phyloP scores from a whole-genome alignment of 2,329 filamentous ascomycete species.

The Tolypocladium inflatum region DNA sequence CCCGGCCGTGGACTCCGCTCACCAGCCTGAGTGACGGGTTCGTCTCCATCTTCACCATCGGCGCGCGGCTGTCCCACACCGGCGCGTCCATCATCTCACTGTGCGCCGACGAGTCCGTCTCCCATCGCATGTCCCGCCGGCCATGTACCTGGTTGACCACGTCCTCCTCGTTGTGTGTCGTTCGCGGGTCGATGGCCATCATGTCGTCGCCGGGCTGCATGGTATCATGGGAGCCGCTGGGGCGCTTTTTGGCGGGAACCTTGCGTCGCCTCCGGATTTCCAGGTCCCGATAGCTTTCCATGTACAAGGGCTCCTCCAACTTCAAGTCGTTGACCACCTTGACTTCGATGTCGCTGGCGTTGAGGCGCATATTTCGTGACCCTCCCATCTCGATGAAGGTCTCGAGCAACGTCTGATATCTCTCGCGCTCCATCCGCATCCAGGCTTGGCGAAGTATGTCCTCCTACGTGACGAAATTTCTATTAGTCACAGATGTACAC shows the following conservation, averaged over 20 bases:
- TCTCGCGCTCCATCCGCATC: slow-evolving; percentile 28
- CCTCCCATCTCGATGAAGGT: slow-evolving; percentile 41
- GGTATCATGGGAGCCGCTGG: slow-evolving; percentile 17
- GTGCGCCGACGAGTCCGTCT: slow-evolving; percentile 13
- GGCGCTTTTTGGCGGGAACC: slow-evolving; percentile 19
- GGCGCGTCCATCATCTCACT: slow-evolving; percentile 18
- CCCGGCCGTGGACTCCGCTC: background rate
- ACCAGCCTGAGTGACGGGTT: background rate
- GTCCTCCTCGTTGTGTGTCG: slow-evolving; percentile 20
- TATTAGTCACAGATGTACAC: background rate
- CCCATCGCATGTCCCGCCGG: slow-evolving; percentile 13
- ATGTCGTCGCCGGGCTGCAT: slow-evolving; percentile 30
- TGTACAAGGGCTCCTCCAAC: slow-evolving; percentile 27
- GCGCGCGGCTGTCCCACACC: slow-evolving; percentile 17
- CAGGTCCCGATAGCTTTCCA: slow-evolving; percentile 27
- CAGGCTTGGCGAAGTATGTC: slow-evolving; percentile 31
- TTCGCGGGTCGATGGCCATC: slow-evolving; percentile 22
- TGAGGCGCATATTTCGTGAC: slow-evolving; percentile 38
- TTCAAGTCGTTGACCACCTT: slow-evolving; percentile 36
- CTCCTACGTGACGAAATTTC: slow-evolving; percentile 18
- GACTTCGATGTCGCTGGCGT: slow-evolving; percentile 37
- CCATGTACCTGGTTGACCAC: slow-evolving; percentile 23
- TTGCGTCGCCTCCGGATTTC: slow-evolving; percentile 31
- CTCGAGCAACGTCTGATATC: slow-evolving; percentile 31
- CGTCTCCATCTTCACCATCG: slow-evolving; percentile 17